Percentiles rank a stretch among this genome's conserved stretches.
These are phyloP conservation scores for Suillus placidus DNA, from an alignment of 768 basidiomycete species.

Conservation along the genomic window DNA sequence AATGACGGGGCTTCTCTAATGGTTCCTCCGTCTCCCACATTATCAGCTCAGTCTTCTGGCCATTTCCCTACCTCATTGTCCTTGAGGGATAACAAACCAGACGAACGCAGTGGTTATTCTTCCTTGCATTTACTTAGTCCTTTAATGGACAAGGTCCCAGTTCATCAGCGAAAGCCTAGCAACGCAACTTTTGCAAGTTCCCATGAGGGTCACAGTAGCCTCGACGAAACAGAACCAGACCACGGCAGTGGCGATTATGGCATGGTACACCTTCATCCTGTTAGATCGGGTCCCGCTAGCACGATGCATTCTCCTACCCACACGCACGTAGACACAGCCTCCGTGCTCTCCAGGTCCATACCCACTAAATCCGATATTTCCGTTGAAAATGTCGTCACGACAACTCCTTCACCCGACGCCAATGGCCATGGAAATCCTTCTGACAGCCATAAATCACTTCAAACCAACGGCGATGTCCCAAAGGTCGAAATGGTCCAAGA, in stretches of 20 bases:
- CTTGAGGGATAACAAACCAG: conserved; percentile 71
- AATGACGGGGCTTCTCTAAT: conserved; percentile 45
- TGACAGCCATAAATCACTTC: conserved; percentile 23
- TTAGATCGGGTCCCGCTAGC: conserved; percentile 37
- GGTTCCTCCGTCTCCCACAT: conserved; percentile 74
- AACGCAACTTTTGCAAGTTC: conserved; percentile 54
- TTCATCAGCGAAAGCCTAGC: conserved; percentile 60
- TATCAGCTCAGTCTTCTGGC: conserved; percentile 65
- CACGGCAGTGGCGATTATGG: conserved; percentile 32
- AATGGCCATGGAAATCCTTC: background rate
- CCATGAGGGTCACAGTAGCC: conserved; percentile 36
- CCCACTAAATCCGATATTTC: conserved; percentile 12
- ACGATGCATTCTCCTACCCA: conserved; percentile 41
- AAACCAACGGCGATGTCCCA: conserved; percentile 21
- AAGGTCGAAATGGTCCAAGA: conserved; percentile 40
- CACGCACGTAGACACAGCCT: conserved; percentile 42
- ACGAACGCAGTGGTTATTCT: conserved; percentile 52
- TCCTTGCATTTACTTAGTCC: conserved; percentile 55
- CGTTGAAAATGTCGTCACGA: conserved; percentile 10
- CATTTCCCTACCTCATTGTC: conserved; percentile 59
- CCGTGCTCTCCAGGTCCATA: conserved; percentile 29
- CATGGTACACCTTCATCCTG: conserved; percentile 36
- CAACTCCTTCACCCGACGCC: conserved; percentile 10
- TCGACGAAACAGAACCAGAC: conserved; percentile 56
- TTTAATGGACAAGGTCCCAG: conserved; percentile 32